Evolutionary conservation across 371 early-diverging fungal species (phyloP), one percentile per base, ranked within the genome.

Genomic region (Mucor velutinosus): DNA sequence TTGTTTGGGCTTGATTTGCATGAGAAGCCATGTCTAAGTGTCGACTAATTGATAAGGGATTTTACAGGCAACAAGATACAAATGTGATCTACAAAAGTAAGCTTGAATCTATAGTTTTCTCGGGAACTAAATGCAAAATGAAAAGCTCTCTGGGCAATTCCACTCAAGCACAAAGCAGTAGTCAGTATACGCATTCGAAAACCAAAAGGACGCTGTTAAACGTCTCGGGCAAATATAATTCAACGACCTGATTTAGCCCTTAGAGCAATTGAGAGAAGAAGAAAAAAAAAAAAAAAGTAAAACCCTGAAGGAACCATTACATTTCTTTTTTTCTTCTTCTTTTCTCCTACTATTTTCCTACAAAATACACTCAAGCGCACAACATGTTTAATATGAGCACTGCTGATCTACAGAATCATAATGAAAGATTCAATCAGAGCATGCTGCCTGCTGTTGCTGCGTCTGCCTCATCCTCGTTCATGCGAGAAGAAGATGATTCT

Each of bases 151-250:
- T 25, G 27, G 27, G 25, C 23, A 25, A 27, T 53, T 14, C 14
- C 15, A 23, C 3, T 53, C 23, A 7, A 5, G 11, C 21, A 8
- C 47, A 47, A 23, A 21, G 19, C 47, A 47, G 47, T 19, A 47
- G 21, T 19, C 10, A 47, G n/a, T 11, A n/a, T 47, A 19, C 19
- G 10, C 47, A 47, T 17, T 47, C 47, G 37, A 47, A 47, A 17
- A 5, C 10, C 21, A 45, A 45, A 45, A n/a, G 7, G 47, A 25
- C 41, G 17, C 14, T 53, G 53, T 12, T 53, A 53, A 27, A 53
- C 57, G 68, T 67, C 57, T 67, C 68, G 68, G 68, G 68, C 68
- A 67, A 67, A 67, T 67, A 67, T 62, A 62, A 67, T 67, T 67
- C 68, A 45, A 67, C 68, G 68, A 67, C 68, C 63, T 67, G 62